Conservation (phyloP, 768 basidiomycete genomes). For the Thelephora ganbajun region DNA sequence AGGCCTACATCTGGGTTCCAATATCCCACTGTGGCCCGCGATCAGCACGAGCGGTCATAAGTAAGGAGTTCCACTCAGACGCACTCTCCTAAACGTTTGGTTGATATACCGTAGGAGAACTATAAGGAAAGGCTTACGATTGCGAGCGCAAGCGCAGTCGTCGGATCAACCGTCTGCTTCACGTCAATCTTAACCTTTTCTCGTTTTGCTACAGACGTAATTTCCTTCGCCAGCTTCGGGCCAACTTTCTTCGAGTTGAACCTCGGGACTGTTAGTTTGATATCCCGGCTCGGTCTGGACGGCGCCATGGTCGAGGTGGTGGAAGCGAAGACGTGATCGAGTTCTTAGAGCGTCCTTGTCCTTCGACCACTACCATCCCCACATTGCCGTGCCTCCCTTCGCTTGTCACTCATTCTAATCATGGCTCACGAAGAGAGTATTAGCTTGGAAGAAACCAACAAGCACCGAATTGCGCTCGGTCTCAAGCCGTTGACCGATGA, state of each 20-base stretch:
- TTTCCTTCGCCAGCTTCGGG: slow-evolving; percentile 43
- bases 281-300: slow-evolving; percentile 32
- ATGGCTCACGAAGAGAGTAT: slow-evolving; percentile 73
- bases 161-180: slow-evolving; percentile 46
- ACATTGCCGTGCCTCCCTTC: too few species aligned
- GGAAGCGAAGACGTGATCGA: not conserved
- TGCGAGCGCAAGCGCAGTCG: slow-evolving; percentile 37
- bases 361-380: too few species aligned
- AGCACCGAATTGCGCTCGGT: slow-evolving; percentile 86
- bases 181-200: slow-evolving; percentile 39
- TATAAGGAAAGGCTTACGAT: slow-evolving; percentile 33
- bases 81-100: slow-evolving; percentile 46
- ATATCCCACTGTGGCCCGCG: slow-evolving; percentile 83
- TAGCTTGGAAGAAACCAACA: slow-evolving; percentile 90
- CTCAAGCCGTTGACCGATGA: slow-evolving; percentile 89
- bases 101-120: not conserved
- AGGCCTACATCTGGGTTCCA: slow-evolving; percentile 68
- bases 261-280: slow-evolving; percentile 56
- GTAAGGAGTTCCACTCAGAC: slow-evolving; percentile 75
- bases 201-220: slow-evolving; percentile 38
- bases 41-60: slow-evolving; percentile 66
- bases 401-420: too few species aligned
- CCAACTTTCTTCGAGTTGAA: slow-evolving; percentile 66
- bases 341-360: too few species aligned
- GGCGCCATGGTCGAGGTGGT: slow-evolving; percentile 36